Evolutionary conservation across 352 stramenopile species (phyloP).

Genomic region (Phytophthora tentaculata): DNA sequence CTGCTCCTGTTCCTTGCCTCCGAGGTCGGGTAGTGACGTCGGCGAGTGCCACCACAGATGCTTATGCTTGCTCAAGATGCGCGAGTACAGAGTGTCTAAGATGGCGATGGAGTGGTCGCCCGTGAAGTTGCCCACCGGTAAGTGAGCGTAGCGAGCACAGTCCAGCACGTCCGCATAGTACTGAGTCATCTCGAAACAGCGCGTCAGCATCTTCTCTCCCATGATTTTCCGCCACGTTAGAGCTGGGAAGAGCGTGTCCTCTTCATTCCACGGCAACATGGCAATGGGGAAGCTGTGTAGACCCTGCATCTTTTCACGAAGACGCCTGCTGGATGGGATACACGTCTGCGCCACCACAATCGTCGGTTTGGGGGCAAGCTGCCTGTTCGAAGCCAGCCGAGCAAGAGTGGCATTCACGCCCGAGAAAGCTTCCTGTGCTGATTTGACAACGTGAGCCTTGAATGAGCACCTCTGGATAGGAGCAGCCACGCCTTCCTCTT

Average conservation of each 20-base stretch:
- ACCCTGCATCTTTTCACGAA: constrained; percentile 85
- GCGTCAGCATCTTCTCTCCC: constrained; percentile 73
- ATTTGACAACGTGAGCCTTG: constrained; percentile 80
- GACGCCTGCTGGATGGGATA: constrained; percentile 59
- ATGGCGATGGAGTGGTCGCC: constrained; percentile 92
- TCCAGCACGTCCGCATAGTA: constrained; percentile 92
- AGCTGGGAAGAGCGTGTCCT: constrained; percentile 85
- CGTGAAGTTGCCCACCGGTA: constrained; percentile 96
- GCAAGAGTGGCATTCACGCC: constrained; percentile 89
- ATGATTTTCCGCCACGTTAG: constrained; percentile 95
- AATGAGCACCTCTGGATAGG: constrained; percentile 63
- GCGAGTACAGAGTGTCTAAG: constrained; percentile 94
- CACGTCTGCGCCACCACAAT: constrained; percentile 91
- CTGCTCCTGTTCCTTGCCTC: constrained; percentile 86
- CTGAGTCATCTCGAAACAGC: constrained; percentile 82
- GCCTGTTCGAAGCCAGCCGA: constrained; percentile 85
- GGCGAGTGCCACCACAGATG: constrained; percentile 96
- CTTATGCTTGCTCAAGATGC: constrained; percentile 93
- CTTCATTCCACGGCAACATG: constrained; percentile 83
- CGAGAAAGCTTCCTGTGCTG: constrained; percentile 79
- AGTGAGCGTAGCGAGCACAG: constrained; percentile 88
- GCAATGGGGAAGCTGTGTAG: constrained; percentile 94
- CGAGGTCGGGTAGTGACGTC: constrained; percentile 90
- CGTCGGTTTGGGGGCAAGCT: constrained; percentile 62
- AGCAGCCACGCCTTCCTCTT: constrained; percentile 32